phyloP scores from a whole-genome alignment of 192 early-diverging fungal species.

The Gryganskiella cystojenkinii region DNA sequence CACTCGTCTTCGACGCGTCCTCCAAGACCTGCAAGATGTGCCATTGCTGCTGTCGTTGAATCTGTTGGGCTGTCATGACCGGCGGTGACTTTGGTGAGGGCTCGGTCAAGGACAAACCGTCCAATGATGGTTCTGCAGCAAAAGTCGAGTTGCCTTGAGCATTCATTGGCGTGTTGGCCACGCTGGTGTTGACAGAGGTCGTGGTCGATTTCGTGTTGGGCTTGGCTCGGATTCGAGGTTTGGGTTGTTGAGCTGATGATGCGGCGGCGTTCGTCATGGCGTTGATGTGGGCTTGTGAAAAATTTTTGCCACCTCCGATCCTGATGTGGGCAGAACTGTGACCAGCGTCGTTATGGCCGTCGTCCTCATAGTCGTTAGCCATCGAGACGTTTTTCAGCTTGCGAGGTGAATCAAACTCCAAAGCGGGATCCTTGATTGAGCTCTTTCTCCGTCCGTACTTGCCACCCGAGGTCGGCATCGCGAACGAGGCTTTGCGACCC shows the following conservation, averaged over 20 bases:
- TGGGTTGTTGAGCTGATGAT: background rate
- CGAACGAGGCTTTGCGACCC: slow-evolving; percentile 3
- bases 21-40: slow-evolving; percentile 62
- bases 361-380: slow-evolving; percentile 24
- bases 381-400: slow-evolving; percentile 47
- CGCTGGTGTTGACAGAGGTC: background rate
- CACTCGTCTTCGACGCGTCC: slow-evolving; percentile 44
- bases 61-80: slow-evolving; percentile 33
- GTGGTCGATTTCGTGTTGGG: slow-evolving; percentile 19
- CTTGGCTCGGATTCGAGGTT: slow-evolving; percentile 9
- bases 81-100: slow-evolving; percentile 7
- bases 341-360: too few relatives aligned
- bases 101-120: slow-evolving; percentile 19
- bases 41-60: slow-evolving; percentile 65
- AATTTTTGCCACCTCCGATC: slow-evolving; percentile 46
- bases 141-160: background rate
- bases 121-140: slow-evolving; percentile 13
- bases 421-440: slow-evolving; percentile 36
- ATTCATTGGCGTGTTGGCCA: background rate
- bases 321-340: too few relatives aligned
- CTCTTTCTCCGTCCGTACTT: slow-evolving; percentile 47
- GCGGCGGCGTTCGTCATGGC: slow-evolving; percentile 27
- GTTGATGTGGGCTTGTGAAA: slow-evolving; percentile 45
- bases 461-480: slow-evolving; percentile 23
- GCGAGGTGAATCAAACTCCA: slow-evolving; percentile 4